Evolutionary conservation across 2,329 filamentous ascomycete species (phyloP), one percentile per base, ranked within the genome.

Genomic region (Cladosporium colombiae): DNA sequence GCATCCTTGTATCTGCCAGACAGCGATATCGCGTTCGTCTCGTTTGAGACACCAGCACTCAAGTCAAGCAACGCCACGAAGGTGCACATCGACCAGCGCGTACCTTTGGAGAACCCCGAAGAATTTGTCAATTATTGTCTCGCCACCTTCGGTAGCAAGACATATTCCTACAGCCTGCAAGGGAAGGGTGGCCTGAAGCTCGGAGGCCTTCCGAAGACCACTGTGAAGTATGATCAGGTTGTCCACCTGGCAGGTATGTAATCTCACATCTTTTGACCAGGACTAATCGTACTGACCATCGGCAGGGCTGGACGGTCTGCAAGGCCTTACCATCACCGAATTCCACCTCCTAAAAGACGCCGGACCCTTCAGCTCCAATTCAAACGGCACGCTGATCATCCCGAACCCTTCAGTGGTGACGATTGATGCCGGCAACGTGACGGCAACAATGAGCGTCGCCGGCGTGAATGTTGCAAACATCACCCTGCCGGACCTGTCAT

Each of bases 341-440:
- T 81, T 85, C 68, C 77, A 78, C 50, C 80, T 37, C 71, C 82
- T 66, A 29, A 40, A 40, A 57, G 37, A 37, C 23, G 68, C 73
- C 11, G 82, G 80, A 68, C 29, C 27, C 27, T 55, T 55, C 29
- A 55, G 33, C 52, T 81, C 83, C 73, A 91, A 90, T 78, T 88
- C 91, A 78, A 78, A 82, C 61, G 88, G 83, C 70, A 83, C 79
- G 16, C 83, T 84, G 65, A 79, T 80, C 65, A 88, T 91, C 60
- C 87, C 86, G 69, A 91, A 91, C 75, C 83, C 81, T 7, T 89
- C 88, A 1, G 77, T 85, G 61, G 82, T 89, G 73, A 86, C 83
- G n/a, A 81, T 91, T 62, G 84, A 89, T 37, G 84, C 91, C 81
- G 89, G 89, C 71, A 89, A 90, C 71, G 80, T 86, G 40, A 84